These are phyloP conservation scores for Bigelowiella natans DNA, from an alignment of 78 protist genomes.

Conservation along the genomic window DNA sequence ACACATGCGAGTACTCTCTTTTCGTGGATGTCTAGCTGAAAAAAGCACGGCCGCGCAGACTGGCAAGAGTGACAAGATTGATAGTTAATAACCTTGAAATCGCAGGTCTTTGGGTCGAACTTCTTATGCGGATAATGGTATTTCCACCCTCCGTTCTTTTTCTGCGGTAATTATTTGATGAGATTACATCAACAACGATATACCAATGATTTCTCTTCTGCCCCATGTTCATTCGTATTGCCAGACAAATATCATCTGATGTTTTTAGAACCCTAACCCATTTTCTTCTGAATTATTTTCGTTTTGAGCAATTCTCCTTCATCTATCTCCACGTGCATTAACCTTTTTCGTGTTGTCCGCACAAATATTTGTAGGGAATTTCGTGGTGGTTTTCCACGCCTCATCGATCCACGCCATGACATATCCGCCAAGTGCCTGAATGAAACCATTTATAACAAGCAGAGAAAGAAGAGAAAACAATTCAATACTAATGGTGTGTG, in stretches of 20 bases:
- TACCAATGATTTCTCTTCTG: no score
- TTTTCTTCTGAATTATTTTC: not conserved
- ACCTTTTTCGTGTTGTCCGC: not conserved
- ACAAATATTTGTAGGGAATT: not conserved
- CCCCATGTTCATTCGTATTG: no score
- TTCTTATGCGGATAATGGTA: not conserved
- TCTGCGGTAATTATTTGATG: not conserved
- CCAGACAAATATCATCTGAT: not conserved
- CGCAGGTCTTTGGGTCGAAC: not conserved
- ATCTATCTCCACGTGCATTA: no score
- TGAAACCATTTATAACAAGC: no score
- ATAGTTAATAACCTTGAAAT: not conserved
- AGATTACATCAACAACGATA: no score
- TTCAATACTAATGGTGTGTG: no score
- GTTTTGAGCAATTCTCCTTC: not conserved
- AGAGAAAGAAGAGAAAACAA: no score
- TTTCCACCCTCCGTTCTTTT: not conserved
- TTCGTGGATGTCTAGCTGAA: no score
- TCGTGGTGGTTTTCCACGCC: not conserved
- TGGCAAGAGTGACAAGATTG: no score
- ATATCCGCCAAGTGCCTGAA: not conserved
- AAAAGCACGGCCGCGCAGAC: no score
- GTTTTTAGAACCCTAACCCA: not conserved
- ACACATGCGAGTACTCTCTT: no score
- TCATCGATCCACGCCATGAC: not conserved